Evolutionary conservation across 78 protist genomes (phyloP).

Genomic region (Dictyostelium brefeldianum): DNA sequence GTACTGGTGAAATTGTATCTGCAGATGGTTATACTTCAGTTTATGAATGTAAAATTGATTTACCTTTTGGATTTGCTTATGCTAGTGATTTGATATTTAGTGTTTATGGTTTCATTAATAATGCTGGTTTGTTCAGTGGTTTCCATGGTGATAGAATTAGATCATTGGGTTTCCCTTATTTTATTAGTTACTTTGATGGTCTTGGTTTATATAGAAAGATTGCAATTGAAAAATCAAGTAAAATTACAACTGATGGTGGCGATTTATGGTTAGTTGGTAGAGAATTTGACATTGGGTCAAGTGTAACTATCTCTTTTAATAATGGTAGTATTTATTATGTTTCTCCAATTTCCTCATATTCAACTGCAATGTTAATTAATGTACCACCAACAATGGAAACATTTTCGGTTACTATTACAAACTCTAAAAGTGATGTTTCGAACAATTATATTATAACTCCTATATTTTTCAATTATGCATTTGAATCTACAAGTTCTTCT

Average conservation of each 20-base stretch:
- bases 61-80: not conserved
- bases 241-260: not conserved
- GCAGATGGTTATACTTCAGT: not conserved
- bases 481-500: no score
- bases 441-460: not conserved
- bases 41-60: not conserved
- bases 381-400: no score
- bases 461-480: not conserved
- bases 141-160: not conserved
- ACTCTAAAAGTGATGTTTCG: no score
- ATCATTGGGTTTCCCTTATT: no score
- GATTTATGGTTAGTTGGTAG: not conserved
- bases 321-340: no score
- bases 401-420: no score
- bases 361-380: not conserved
- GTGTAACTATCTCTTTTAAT: no score
- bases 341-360: not conserved
- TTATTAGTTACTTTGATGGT: not conserved
- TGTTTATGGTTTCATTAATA: constrained; percentile 34
- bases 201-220: not conserved
- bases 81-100: no score
- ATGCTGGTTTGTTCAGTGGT: constrained; percentile 10
- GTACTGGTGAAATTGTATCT: not conserved
- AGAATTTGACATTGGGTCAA: no score
- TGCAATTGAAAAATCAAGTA: not conserved